These are phyloP conservation scores for Ceratocystis lukuohia DNA, from an alignment of 2,329 filamentous ascomycete species.

Conservation along the genomic window DNA sequence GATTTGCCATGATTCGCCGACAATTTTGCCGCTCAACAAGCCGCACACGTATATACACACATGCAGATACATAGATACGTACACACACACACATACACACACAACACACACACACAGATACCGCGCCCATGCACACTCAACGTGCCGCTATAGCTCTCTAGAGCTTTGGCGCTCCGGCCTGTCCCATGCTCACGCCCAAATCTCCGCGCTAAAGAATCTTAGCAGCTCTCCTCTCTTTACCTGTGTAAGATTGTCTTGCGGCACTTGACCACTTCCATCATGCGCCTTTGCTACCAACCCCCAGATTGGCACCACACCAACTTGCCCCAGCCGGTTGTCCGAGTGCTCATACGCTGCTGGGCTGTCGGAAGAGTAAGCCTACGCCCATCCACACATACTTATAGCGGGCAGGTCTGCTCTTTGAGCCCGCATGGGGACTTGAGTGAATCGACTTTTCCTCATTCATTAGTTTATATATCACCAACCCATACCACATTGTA, in stretches of 20 bases:
- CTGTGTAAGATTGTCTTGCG: not conserved
- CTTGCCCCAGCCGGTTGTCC: constrained; percentile 7
- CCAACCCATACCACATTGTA: not conserved
- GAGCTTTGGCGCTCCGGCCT: not conserved
- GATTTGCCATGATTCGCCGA: constrained; percentile 9
- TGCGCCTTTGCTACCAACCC: not conserved
- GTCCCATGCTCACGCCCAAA: not conserved
- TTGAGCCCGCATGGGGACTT: not conserved
- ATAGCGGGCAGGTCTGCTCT: not conserved
- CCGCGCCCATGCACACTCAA: not conserved
- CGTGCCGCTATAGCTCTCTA: not conserved
- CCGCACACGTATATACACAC: not conserved
- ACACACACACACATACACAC: not conserved
- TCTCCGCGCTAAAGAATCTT: not conserved
- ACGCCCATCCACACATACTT: not conserved
- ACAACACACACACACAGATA: not conserved
- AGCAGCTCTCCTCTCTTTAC: not conserved
- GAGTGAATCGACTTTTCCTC: not conserved
- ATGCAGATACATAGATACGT: not conserved
- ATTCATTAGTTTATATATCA: not conserved
- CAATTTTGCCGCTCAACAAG: not conserved
- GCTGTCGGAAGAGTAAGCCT: not conserved
- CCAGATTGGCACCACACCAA: constrained; percentile 3
- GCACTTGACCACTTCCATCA: not conserved
- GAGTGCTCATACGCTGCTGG: not conserved